Base-by-base conservation (phyloP, 305 asterid species). In the Fraxinus sp. region DNA sequence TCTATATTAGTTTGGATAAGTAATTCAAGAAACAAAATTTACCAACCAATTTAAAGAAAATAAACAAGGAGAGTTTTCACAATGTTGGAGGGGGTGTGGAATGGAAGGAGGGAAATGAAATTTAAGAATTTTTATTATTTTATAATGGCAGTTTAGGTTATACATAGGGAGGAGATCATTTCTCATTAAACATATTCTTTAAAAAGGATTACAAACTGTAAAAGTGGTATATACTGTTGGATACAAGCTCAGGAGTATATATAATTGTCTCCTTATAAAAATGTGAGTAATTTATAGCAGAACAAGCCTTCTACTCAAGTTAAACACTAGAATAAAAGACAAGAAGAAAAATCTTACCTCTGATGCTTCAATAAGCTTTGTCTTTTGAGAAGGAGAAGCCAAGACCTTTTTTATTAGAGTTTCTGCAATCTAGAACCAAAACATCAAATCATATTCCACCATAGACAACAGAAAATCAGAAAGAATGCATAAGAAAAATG, bases 321-420 rank as follows among this genome's bases (percentile, higher is more conserved):
- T 3, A 35, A 74, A 79, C 66, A 55, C 28, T 7, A 57, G 28
- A 57, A 77, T 36, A 7, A 76, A 36, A 52, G 79, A 72, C 16
- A 13, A 26, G 7, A 26, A 62, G 55, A 41, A 36, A 41, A 30
- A 32, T 55, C 78, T 80, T 52, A 94, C 98, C 97, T 94, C 94
- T 14, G 94, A 28, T 80, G 97, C 95, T 79, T 90, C 94, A 75
- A 96, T 84, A 82, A 96, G 92, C 94, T 93, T 96, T 79, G 93
- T 90, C 83, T 93, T 94, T 83, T 94, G 98, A 44, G 95, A 83
- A 81, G 97, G 92, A 66, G 98, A 93, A 79, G 95, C 93, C 88
- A 95, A 85, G 78, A 94, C 98, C 90, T 84, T 93, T 36, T 88
- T 89, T 26, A 92, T 83, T 37, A 94, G 90, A 84, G 92, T 87